Evolutionary conservation across 352 stramenopile genomes (phyloP), one percentile per base, ranked within the genome.

Genomic region (Pythium sp.): DNA sequence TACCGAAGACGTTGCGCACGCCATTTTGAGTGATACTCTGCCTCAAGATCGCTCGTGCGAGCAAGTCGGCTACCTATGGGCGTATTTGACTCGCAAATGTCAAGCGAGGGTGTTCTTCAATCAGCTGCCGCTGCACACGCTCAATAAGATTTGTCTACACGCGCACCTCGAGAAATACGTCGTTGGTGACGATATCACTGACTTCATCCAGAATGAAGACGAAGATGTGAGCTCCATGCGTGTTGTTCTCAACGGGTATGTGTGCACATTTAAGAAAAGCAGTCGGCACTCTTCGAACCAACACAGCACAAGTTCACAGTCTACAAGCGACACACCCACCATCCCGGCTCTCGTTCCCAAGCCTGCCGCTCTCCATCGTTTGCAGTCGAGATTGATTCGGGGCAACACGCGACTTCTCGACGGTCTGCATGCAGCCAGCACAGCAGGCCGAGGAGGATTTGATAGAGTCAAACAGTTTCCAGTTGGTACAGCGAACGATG

Each of bases 41-140:
- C 75, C 77, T 56, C 79, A 71, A 68, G 77, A 87, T 56, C 79
- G 79, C 8, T 82, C 74, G 2, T 76, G 81, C 12, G 77, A 84
- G 56, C 75, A 87, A 53, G 20, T 87, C 3, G 28, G 49, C 0
- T 82, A 77, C 55, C 22, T 84, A 2, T 69, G 51, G 51, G 64
- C 32, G n/a, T 87, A 75, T 58, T 41, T 87, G 54, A 68, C 65
- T 22, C 66, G 61, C 11, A 58, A 65, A 32, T 76, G 68, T 20
- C 68, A 64, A 62, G 74, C 77, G 3, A 76, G 63, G 26, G 49
- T 81, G 5, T 84, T 87, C 26, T 86, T 87, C 63, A 58, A 58
- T 2, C 77, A 84, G 30, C 56, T 87, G 2, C 75, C 77, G 24
- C 49, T 55, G 3, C 54, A 49, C 20, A 69, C 78, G 14, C 70